These are phyloP conservation scores for Tagetes erecta DNA, from an alignment of 129 eudicot genomes.

Conservation along the genomic window DNA sequence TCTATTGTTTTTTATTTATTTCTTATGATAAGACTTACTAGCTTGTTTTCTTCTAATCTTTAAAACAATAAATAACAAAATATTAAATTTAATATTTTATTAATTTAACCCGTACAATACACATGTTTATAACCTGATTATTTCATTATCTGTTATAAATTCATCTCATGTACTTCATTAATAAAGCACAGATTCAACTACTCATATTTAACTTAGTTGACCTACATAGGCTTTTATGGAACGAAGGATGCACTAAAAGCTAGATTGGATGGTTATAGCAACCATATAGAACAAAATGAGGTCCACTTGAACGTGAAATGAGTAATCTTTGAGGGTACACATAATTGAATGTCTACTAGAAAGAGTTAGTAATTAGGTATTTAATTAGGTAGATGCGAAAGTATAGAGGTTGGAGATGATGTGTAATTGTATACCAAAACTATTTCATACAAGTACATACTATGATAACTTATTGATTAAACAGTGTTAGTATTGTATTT, in stretches of 20 bases:
- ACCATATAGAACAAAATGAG: neutral
- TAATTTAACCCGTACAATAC: no score
- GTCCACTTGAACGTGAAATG: slow-evolving; percentile 18
- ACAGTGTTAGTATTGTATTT: neutral
- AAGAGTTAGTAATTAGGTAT: slow-evolving; percentile 11
- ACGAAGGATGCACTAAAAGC: neutral
- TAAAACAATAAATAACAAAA: no score
- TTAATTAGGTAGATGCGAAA: slow-evolving; percentile 28
- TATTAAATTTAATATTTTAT: no score
- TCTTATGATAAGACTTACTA: no score
- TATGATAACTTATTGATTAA: neutral
- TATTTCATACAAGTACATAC: neutral
- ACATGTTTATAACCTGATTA: no score
- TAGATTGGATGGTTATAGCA: neutral
- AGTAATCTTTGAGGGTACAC: slow-evolving; percentile 23
- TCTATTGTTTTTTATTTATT: no score
- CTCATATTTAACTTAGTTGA: neutral
- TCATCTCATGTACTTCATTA: no score
- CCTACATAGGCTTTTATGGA: neutral
- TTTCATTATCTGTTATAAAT: no score
- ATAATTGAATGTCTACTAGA: neutral
- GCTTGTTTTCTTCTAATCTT: no score
- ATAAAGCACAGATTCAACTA: neutral
- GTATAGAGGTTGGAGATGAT: neutral
- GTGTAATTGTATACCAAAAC: neutral